Conservation (phyloP, 1,284 basidiomycete genomes). For the Microbotryum intermedium region DNA sequence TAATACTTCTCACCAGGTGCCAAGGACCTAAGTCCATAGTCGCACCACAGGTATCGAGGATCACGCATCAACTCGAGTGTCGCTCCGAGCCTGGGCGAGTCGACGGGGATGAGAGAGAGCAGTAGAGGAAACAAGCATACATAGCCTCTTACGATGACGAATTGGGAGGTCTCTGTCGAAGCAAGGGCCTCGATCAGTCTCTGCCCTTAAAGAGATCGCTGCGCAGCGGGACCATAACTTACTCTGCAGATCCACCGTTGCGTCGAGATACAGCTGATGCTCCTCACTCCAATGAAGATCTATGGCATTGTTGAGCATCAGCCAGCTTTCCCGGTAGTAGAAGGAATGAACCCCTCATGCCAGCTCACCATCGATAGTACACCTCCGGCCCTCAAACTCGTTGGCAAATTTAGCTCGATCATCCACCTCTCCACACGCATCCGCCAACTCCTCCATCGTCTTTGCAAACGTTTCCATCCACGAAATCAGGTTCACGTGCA, state of each 20-base stretch:
- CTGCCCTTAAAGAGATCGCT: too few species aligned
- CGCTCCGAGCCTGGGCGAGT: slow-evolving; percentile 66
- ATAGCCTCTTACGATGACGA: slow-evolving; percentile 51
- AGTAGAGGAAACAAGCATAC: slow-evolving; percentile 87
- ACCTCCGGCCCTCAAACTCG: slow-evolving; percentile 67
- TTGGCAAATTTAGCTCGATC: slow-evolving; percentile 65
- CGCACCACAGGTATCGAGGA: slow-evolving; percentile 78
- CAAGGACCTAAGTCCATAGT: slow-evolving; percentile 76
- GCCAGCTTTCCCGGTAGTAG: not conserved
- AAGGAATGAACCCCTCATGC: not conserved
- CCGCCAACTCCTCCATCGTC: slow-evolving; percentile 78
- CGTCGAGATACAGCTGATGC: slow-evolving; percentile 85
- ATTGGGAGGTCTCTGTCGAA: too few species aligned
- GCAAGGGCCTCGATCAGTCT: too few species aligned
- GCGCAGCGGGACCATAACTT: slow-evolving; percentile 18
- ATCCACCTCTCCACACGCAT: slow-evolving; percentile 63
- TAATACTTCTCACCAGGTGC: slow-evolving; percentile 76
- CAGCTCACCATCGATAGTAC: slow-evolving; percentile 70
- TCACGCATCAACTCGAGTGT: slow-evolving; percentile 71
- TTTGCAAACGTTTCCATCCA: slow-evolving; percentile 92
- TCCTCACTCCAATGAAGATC: slow-evolving; percentile 89
- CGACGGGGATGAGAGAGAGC: slow-evolving; percentile 61
- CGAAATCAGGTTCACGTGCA: slow-evolving; percentile 82
- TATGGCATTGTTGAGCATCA: slow-evolving; percentile 35
- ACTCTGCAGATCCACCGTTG: slow-evolving; percentile 74